Conservation (phyloP, 106 monocot genomes). For the Dendrobium chrysotoxum region DNA sequence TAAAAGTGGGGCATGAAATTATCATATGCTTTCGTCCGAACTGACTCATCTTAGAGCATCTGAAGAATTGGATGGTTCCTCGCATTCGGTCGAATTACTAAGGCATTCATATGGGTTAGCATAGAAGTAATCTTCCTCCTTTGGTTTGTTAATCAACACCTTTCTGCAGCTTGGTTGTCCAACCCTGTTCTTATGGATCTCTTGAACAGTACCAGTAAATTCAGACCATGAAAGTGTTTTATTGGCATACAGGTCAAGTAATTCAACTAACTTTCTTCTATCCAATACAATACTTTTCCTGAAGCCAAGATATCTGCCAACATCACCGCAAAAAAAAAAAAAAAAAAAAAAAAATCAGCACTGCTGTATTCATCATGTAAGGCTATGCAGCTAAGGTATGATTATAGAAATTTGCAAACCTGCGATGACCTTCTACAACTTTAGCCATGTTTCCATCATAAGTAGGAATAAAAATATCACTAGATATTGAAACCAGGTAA, state of each 20-base stretch:
- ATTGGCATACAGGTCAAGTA: slow-evolving; percentile 50
- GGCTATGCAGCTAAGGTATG: not conserved
- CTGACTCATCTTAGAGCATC: not conserved
- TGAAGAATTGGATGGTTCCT: not conserved
- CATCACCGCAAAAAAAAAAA: not conserved
- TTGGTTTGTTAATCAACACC: slow-evolving; percentile 37
- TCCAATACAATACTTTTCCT: slow-evolving; percentile 51
- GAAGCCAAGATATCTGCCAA: slow-evolving; percentile 55
- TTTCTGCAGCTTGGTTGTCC: slow-evolving; percentile 41
- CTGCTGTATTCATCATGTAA: too few species aligned
- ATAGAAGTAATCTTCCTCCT: slow-evolving; percentile 79
- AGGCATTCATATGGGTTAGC: slow-evolving; percentile 64
- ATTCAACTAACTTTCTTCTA: slow-evolving; percentile 44
- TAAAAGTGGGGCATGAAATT: not conserved
- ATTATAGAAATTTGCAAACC: slow-evolving; percentile 22
- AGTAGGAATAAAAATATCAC: slow-evolving; percentile 66
- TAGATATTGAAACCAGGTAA: slow-evolving; percentile 73
- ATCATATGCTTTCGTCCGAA: not conserved
- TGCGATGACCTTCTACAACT: slow-evolving; percentile 74
- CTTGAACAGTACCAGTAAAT: slow-evolving; percentile 29
- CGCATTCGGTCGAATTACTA: slow-evolving; percentile 19
- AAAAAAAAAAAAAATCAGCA: not conserved
- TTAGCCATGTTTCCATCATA: slow-evolving; percentile 87
- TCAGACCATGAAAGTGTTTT: slow-evolving; percentile 50
- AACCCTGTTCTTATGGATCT: slow-evolving; percentile 23